These are phyloP conservation scores for Brasilioporus rufonigricans DNA, from an alignment of 768 basidiomycete species.

Conservation along the genomic window DNA sequence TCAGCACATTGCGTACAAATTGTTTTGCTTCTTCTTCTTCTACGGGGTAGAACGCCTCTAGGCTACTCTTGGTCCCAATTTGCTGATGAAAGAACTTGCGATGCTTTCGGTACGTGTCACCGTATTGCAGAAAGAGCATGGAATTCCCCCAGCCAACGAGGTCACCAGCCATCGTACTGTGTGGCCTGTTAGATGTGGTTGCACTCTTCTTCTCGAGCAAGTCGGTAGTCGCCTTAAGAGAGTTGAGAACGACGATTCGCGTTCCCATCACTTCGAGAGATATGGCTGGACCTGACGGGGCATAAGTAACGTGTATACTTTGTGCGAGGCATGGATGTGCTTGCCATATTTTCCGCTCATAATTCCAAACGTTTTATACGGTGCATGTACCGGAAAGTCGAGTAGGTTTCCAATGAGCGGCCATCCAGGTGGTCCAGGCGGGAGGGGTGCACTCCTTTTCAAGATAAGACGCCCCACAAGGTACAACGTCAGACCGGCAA, in stretches of 20 bases:
- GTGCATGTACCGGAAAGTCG: constrained; percentile 50
- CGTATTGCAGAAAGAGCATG: constrained; percentile 6
- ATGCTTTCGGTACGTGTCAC: too few species aligned
- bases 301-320: too few species aligned
- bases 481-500: constrained; percentile 13
- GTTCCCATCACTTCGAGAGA: constrained; percentile 35
- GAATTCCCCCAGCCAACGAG: too few species aligned
- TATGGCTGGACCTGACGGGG: constrained; percentile 2
- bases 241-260: constrained; percentile 48
- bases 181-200: constrained; percentile 1
- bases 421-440: too few species aligned
- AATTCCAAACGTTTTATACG: constrained; percentile 49
- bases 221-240: constrained; percentile 31
- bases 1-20: constrained; percentile 2
- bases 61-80: constrained; percentile 1
- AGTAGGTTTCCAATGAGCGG: constrained; percentile 47
- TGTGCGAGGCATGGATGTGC: constrained; percentile 6
- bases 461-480: not conserved
- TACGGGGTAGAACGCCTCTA: constrained; percentile 1
- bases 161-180: constrained; percentile 15
- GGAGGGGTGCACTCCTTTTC: not conserved
- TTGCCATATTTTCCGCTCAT: constrained; percentile 43
- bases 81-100: too few species aligned
- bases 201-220: constrained; percentile 12
- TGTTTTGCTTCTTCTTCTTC: not conserved